Conservation (phyloP, 345 rosid species). For the Nephelium lappaceum region DNA sequence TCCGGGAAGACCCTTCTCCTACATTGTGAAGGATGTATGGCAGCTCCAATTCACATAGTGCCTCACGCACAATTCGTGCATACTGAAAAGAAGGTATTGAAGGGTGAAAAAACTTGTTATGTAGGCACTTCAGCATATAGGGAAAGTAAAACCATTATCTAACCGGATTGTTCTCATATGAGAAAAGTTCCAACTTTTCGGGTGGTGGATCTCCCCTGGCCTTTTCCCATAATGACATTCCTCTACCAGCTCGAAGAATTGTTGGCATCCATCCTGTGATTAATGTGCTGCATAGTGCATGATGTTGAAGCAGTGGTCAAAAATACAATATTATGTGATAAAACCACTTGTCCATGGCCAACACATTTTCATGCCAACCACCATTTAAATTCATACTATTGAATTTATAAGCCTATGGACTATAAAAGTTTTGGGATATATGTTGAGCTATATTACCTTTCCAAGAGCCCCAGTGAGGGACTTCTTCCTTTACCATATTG, state of each 20-base stretch:
- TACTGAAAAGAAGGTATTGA: conserved; percentile 38
- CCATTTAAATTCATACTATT: neutral
- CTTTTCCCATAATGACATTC: conserved; percentile 77
- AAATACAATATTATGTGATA: neutral
- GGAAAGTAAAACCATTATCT: conserved; percentile 14
- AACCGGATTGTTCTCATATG: conserved; percentile 78
- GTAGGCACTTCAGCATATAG: neutral
- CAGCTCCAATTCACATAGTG: conserved; percentile 82
- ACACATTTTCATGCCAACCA: conserved; percentile 1
- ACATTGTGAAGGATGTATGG: conserved; percentile 76
- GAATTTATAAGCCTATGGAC: neutral
- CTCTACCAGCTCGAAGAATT: conserved; percentile 82
- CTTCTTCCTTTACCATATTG: conserved; percentile 69
- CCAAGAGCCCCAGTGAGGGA: conserved; percentile 68
- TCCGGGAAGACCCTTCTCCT: conserved; percentile 60
- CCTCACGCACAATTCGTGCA: conserved; percentile 84
- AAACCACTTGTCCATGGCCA: neutral
- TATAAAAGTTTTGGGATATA: neutral
- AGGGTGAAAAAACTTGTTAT: neutral
- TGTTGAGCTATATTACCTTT: conserved; percentile 49
- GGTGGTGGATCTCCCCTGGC: conserved; percentile 54
- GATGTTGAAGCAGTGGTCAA: neutral
- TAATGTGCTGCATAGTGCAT: conserved; percentile 55
- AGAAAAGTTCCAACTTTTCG: conserved; percentile 69
- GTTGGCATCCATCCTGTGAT: conserved; percentile 93